Evolutionary conservation across 768 basidiomycete species (phyloP).

Genomic region (Hygrocybe punicea): DNA sequence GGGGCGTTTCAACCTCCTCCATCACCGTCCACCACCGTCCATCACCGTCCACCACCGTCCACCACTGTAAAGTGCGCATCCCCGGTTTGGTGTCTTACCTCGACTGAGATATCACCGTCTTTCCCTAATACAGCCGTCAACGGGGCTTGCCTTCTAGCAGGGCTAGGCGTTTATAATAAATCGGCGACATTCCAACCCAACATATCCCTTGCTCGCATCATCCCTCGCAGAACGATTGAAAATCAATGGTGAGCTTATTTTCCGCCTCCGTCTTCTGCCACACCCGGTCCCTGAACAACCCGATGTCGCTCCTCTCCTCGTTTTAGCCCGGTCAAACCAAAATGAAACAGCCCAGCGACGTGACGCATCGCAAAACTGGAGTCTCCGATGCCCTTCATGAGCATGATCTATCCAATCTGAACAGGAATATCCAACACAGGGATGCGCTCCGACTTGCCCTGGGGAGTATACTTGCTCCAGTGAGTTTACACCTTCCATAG

Average conservation of each 20-base stretch:
- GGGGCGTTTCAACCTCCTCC: too few species aligned
- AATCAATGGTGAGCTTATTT: neutral
- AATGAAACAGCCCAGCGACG: neutral
- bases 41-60: too few species aligned
- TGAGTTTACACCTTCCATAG: constrained; percentile 32
- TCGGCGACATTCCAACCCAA: neutral
- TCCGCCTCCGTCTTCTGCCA: neutral
- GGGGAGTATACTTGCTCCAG: constrained; percentile 59
- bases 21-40: too few species aligned
- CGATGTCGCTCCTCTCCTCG: neutral
- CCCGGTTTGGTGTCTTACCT: neutral
- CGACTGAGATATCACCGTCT: neutral
- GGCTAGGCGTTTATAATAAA: neutral
- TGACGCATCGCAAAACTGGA: neutral
- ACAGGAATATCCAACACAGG: constrained; percentile 40
- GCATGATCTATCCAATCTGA: constrained; percentile 23
- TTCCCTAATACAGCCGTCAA: neutral
- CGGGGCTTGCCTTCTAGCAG: neutral
- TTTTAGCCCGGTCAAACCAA: neutral
- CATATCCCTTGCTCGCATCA: neutral
- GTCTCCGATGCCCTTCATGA: constrained; percentile 11
- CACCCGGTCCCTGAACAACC: neutral
- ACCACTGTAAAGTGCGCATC: neutral
- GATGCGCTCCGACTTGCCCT: constrained; percentile 54
- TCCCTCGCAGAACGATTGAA: neutral